phyloP scores from a whole-genome alignment of 1,139 yeast species.

The Hemisphaericaspora xylofermentans region DNA sequence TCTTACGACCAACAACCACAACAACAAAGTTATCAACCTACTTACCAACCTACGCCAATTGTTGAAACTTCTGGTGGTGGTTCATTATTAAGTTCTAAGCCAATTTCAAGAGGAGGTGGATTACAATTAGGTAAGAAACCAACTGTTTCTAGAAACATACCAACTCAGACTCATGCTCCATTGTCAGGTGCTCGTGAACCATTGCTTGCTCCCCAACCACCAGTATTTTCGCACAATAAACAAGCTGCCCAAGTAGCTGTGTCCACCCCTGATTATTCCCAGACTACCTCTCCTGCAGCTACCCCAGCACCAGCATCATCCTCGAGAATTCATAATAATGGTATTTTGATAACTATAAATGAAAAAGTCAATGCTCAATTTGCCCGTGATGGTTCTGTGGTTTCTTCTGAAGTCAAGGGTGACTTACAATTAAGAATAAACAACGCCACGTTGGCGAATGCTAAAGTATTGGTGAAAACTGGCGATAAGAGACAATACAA shows the following conservation, averaged over 20 bases:
- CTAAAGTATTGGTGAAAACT: slow-evolving; percentile 59
- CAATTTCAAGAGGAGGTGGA: slow-evolving; percentile 56
- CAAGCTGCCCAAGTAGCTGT: slow-evolving; percentile 11
- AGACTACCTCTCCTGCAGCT: slow-evolving; percentile 27
- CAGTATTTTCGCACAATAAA: slow-evolving; percentile 20
- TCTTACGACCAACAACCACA: slow-evolving; percentile 22
- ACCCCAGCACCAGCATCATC: slow-evolving; percentile 12
- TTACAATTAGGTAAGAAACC: slow-evolving; percentile 77
- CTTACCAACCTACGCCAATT: slow-evolving; percentile 36
- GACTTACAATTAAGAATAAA: slow-evolving; percentile 86
- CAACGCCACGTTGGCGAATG: slow-evolving; percentile 62
- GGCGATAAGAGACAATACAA: slow-evolving; percentile 69
- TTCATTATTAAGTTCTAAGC: slow-evolving; percentile 16
- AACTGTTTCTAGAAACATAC: slow-evolving; percentile 12
- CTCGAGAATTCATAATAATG: slow-evolving; percentile 57
- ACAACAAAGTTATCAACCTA: slow-evolving; percentile 29
- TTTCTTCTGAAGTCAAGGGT: slow-evolving; percentile 82
- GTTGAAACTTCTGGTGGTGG: slow-evolving; percentile 19
- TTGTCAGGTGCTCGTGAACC: slow-evolving; percentile 11
- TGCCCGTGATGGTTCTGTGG: slow-evolving; percentile 79
- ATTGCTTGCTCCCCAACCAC: slow-evolving; percentile 26
- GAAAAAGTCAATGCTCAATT: slow-evolving; percentile 79
- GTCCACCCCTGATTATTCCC: slow-evolving; percentile 18
- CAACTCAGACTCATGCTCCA: background rate
- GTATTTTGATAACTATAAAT: slow-evolving; percentile 73